Evolutionary conservation across 2,329 filamentous ascomycete species (phyloP).

Genomic region (Xylaria sp.): DNA sequence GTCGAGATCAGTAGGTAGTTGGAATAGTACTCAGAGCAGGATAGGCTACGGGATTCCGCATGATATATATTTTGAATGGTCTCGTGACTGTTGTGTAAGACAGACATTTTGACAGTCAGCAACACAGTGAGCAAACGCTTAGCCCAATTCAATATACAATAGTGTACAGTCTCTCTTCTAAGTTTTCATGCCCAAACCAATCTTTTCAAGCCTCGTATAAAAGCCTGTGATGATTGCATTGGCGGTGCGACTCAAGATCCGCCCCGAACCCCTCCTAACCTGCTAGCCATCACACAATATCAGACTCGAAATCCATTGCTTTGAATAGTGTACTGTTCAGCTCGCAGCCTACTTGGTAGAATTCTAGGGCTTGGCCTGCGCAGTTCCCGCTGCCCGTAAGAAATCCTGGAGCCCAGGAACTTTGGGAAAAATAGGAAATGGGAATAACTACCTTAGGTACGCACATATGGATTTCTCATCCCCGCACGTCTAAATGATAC

Average conservation of each 20-base stretch:
- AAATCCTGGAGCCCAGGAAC: not conserved
- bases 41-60: not conserved
- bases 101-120: too few relatives aligned
- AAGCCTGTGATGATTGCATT: too few relatives aligned
- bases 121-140: not conserved
- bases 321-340: not conserved
- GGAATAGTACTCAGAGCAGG: not conserved
- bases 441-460: conserved; percentile 3
- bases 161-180: not conserved
- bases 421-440: conserved; percentile 1
- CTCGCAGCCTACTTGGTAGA: not conserved
- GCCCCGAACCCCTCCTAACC: not conserved
- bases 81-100: conserved; percentile 20
- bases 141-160: not conserved
- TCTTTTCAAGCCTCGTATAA: not conserved
- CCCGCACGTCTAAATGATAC: conserved; percentile 9
- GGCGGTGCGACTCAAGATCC: not conserved
- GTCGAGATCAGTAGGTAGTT: not conserved
- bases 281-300: not conserved
- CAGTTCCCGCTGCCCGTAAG: conserved; percentile 11
- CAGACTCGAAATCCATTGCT: not conserved
- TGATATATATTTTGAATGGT: conserved; percentile 13
- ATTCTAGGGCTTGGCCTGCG: conserved; percentile 15
- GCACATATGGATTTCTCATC: conserved; percentile 6
- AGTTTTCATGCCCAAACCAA: not conserved